A percentile compares a stretch with the other conserved stretches of the same genome.
phyloP scores from a whole-genome alignment of 2,329 filamentous ascomycete species.

The Phialophora verrucosa region DNA sequence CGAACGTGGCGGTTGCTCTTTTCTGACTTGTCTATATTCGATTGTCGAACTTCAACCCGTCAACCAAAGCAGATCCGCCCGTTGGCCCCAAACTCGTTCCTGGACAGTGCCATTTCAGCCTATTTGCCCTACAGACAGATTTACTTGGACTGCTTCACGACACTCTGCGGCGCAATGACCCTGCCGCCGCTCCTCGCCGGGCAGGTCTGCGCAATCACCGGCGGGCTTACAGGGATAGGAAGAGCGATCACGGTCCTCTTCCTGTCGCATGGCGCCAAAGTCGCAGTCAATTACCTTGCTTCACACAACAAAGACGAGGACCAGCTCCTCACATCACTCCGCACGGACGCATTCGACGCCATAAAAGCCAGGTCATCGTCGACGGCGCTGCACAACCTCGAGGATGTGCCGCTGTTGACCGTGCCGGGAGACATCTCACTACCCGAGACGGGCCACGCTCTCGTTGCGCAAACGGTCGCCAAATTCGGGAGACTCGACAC shows the following conservation, averaged over 20 bases:
- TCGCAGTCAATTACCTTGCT: slow-evolving; percentile 43
- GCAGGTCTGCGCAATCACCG: slow-evolving; percentile 86
- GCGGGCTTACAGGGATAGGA: slow-evolving; percentile 84
- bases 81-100: background rate
- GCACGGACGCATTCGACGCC: slow-evolving; percentile 39
- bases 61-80: background rate
- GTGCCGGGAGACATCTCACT: slow-evolving; percentile 78
- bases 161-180: slow-evolving; percentile 23
- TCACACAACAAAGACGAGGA: slow-evolving; percentile 41
- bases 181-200: slow-evolving; percentile 47
- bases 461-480: slow-evolving; percentile 61
- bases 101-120: background rate
- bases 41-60: too few relatives aligned
- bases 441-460: slow-evolving; percentile 69
- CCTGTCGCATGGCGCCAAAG: slow-evolving; percentile 45
- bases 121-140: background rate
- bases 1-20: background rate
- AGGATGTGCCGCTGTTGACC: slow-evolving; percentile 55
- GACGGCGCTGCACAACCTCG: slow-evolving; percentile 15
- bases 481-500: slow-evolving; percentile 43
- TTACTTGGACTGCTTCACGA: slow-evolving; percentile 7
- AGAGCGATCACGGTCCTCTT: slow-evolving; percentile 82
- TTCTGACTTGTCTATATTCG: background rate
- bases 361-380: slow-evolving; percentile 32
- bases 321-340: slow-evolving; percentile 33